phyloP scores from a whole-genome alignment of 371 early-diverging fungal genomes.

The Saksenaea oblongispora region DNA sequence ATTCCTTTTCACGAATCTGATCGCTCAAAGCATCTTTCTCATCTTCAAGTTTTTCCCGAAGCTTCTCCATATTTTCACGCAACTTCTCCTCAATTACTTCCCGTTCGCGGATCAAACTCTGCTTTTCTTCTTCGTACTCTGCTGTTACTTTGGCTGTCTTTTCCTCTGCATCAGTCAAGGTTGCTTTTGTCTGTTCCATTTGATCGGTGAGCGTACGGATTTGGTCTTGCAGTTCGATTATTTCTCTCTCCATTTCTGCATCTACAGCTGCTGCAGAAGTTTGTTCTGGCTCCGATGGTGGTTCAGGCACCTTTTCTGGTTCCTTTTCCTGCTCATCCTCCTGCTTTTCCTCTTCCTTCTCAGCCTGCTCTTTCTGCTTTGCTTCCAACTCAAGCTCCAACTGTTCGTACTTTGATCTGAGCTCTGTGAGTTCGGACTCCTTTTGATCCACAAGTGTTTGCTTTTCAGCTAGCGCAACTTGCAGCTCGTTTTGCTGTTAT shows the following conservation, averaged over 20 bases:
- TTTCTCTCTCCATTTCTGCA: neutral
- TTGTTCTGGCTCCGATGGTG: neutral
- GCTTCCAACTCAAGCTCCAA: slow-evolving; percentile 10
- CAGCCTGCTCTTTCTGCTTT: neutral
- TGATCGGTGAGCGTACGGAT: neutral
- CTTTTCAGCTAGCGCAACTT: slow-evolving; percentile 14
- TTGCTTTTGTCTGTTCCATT: neutral
- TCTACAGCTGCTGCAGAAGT: neutral
- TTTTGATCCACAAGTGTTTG: slow-evolving; percentile 17
- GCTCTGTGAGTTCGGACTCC: slow-evolving; percentile 14
- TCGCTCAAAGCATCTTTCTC: slow-evolving; percentile 20
- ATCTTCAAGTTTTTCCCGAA: slow-evolving; percentile 26
- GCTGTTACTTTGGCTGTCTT: neutral
- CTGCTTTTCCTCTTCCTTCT: slow-evolving; percentile 1
- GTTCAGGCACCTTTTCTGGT: neutral
- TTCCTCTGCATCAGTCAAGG: neutral
- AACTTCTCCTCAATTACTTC: slow-evolving; percentile 13
- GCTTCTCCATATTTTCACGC: slow-evolving; percentile 19
- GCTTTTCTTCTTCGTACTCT: slow-evolving; percentile 17
- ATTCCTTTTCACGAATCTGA: slow-evolving; percentile 18
- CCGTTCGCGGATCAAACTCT: slow-evolving; percentile 7
- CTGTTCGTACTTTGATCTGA: slow-evolving; percentile 12
- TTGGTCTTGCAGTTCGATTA: neutral
- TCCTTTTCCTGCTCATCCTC: neutral
- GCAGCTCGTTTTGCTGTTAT: slow-evolving; percentile 17